Evolutionary conservation across 73 alveolate species (phyloP).

Genomic region (Paramecium pentaurelia): DNA sequence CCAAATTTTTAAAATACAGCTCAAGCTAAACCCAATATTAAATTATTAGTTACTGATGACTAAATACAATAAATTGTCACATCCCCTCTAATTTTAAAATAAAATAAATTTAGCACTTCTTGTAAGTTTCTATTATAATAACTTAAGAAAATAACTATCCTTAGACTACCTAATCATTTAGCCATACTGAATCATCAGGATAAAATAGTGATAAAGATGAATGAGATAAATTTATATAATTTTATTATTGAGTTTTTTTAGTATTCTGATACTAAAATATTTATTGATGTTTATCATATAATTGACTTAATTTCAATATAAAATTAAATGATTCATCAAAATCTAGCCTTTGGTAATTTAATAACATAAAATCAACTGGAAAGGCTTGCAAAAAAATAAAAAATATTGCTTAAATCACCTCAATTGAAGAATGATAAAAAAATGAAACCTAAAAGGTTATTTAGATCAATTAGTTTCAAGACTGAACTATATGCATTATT

Average conservation of each 20-base stretch:
- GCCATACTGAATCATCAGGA: background rate
- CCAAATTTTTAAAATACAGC: background rate
- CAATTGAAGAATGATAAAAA: background rate
- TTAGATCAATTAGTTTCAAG: background rate
- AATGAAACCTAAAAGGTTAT: background rate
- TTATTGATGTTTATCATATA: background rate
- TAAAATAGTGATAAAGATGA: background rate
- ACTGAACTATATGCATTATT: background rate
- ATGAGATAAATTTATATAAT: background rate
- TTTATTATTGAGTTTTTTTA: background rate
- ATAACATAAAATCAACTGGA: background rate
- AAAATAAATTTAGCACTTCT: background rate
- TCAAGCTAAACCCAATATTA: background rate
- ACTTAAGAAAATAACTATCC: background rate
- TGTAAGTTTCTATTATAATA: background rate
- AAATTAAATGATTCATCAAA: background rate
- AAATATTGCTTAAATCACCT: background rate
- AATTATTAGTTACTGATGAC: background rate
- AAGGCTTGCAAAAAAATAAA: background rate
- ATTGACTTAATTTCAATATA: background rate
- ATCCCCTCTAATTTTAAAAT: background rate
- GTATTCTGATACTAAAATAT: background rate
- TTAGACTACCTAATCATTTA: background rate
- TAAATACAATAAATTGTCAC: background rate
- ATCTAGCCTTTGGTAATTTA: background rate